phyloP scores from a whole-genome alignment of 371 early-diverging fungal species.

The Rhizopus arrhizus region DNA sequence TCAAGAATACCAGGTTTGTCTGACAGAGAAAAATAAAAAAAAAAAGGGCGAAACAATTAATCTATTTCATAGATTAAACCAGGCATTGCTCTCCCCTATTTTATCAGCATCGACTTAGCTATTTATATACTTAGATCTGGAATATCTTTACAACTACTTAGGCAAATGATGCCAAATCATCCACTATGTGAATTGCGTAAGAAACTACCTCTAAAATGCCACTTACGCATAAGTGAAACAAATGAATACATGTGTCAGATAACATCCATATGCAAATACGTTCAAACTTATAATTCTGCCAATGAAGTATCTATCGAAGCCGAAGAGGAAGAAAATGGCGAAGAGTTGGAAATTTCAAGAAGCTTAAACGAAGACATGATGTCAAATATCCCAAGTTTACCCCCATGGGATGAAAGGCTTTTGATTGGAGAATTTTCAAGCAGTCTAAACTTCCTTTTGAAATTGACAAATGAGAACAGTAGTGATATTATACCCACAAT shows the following conservation, averaged over 20 bases:
- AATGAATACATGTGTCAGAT: constrained; percentile 3
- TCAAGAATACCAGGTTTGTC: constrained; percentile 8
- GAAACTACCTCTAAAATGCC: background rate
- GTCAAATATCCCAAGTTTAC: background rate
- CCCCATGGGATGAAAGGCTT: background rate
- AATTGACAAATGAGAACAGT: background rate
- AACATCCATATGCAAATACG: background rate
- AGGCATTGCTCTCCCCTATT: constrained; percentile 28
- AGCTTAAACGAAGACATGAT: background rate
- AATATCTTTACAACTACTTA: constrained; percentile 32
- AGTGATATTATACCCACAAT: constrained; percentile 38
- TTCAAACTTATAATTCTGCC: constrained; percentile 12
- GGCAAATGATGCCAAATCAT: constrained; percentile 31
- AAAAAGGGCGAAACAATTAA: too few species aligned
- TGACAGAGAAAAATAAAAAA: too few species aligned
- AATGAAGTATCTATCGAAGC: background rate
- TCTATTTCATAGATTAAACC: constrained; percentile 19
- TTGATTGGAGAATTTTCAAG: constrained; percentile 15
- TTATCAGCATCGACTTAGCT: constrained; percentile 25
- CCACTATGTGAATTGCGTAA: constrained; percentile 24
- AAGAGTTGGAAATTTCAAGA: background rate
- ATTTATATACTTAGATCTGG: constrained; percentile 37
- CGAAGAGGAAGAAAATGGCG: background rate
- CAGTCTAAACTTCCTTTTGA: constrained; percentile 11
- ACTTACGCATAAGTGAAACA: constrained; percentile 1